Evolutionary conservation across 805 yeast genomes (phyloP), one percentile per base, ranked within the genome.

Genomic region (Saccharomycopsis schoenii): DNA sequence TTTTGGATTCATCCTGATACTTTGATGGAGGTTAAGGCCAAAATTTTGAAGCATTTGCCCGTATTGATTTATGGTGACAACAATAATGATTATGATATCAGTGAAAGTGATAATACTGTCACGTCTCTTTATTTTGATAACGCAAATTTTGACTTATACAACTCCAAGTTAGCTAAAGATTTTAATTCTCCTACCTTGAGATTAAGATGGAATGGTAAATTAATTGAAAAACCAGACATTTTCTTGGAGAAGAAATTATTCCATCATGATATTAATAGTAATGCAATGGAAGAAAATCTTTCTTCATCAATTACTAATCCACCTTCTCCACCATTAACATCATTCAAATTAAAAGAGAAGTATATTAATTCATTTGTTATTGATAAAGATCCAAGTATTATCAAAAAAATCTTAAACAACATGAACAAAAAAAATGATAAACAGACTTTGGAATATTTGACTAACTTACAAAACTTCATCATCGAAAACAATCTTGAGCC

Each of bases 1-100:
- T 93, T 93, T 73, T 93, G 99, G 99, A 81, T 94, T 54, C 98
- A 93, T 72, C 92, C 93, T n/a, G 99, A 94, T 67, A 88, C 90
- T 71, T 72, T 94, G 71, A 92, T 93, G 97, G 98, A 93, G 75
- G 97, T 92, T 60, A 93, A 93, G 76, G 90, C 98, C n/a, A 84
- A 91, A 62, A 89, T 93, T 66, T 81, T 93, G 70, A 86, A 98
- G 72, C 96, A 90, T 68, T 81, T 93, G 66, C 99, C 99, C 1
- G 96, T 92, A 5, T 79, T 93, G 64, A 88, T 93, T 56, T 94
- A 91, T 68, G 75, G 76, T 47, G 72, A 73, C 4, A 77, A 78
- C 61, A 77, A 76, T 56, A 81, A 76, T 55, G 83, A 79, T 61
- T 82, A 80, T 51, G 75, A 71, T 52, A 80, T 65, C 37, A 67